Percentiles rank a stretch among this genome's conserved stretches.
Conservation (phyloP, 768 basidiomycete genomes). For the Trametes cinnabarina region DNA sequence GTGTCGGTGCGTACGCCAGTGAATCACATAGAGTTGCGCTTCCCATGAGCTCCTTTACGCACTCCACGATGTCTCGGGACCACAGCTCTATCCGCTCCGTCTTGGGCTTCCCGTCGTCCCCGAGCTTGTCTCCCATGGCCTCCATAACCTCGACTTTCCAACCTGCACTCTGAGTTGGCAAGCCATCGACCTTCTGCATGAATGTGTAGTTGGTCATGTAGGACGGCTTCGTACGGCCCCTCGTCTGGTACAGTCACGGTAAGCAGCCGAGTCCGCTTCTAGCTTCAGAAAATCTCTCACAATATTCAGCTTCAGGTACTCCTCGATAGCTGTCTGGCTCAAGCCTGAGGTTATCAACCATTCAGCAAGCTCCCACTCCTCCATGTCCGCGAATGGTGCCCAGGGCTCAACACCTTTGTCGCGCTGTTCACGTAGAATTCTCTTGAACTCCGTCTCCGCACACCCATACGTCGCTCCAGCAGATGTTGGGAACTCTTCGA, state of each 20-base stretch:
- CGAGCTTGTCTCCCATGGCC: slow-evolving; percentile 14
- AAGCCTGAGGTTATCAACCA: slow-evolving; percentile 19
- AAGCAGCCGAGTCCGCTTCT: background rate
- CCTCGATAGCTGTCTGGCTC: slow-evolving; percentile 23
- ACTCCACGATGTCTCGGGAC: slow-evolving; percentile 35
- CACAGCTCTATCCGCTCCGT: slow-evolving; percentile 34
- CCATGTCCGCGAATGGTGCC: slow-evolving; percentile 16
- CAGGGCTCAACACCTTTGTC: background rate
- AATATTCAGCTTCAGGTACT: slow-evolving; percentile 23
- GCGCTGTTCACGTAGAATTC: background rate
- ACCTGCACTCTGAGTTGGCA: slow-evolving; percentile 13
- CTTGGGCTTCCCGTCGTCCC: slow-evolving; percentile 11
- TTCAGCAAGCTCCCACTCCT: slow-evolving; percentile 23
- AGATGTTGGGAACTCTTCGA: slow-evolving; percentile 2
- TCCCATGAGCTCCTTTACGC: slow-evolving; percentile 35
- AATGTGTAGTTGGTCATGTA: slow-evolving; percentile 21
- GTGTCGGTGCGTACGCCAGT: slow-evolving; percentile 36
- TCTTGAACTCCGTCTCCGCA: slow-evolving; percentile 13
- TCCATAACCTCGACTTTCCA: slow-evolving; percentile 22
- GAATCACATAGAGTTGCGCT: slow-evolving; percentile 32
- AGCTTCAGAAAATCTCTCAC: slow-evolving; percentile 5
- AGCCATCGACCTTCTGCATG: slow-evolving; percentile 21
- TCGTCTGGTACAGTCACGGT: slow-evolving; percentile 8
- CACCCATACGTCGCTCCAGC: background rate
- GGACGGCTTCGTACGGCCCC: slow-evolving; percentile 8